These are phyloP conservation scores for Cyberlindnera euphorbiae DNA, from an alignment of 805 yeast species.

Conservation along the genomic window DNA sequence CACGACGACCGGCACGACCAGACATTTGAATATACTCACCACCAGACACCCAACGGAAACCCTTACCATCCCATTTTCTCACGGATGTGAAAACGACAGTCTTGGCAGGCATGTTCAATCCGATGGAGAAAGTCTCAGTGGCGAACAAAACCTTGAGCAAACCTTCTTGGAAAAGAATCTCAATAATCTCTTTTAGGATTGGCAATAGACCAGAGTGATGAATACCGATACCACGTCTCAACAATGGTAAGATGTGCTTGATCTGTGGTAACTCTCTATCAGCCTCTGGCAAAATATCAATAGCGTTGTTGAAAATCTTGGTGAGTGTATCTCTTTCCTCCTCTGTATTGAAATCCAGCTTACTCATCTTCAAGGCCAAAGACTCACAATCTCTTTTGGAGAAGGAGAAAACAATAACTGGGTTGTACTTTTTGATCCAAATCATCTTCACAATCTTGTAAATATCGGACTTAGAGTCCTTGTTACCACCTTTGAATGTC, in stretches of 20 bases:
- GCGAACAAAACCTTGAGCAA: slow-evolving; percentile 91
- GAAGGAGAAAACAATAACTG: slow-evolving; percentile 97
- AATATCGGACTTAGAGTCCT: slow-evolving; percentile 75
- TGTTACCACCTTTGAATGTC: slow-evolving; percentile 81
- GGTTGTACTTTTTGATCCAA: slow-evolving; percentile 93
- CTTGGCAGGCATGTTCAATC: slow-evolving; percentile 98
- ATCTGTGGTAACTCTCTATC: slow-evolving; percentile 95
- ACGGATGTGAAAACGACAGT: slow-evolving; percentile 98
- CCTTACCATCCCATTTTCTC: slow-evolving; percentile 97
- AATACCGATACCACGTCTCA: slow-evolving; percentile 95
- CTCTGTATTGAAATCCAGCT: slow-evolving; percentile 87
- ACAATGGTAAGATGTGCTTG: slow-evolving; percentile 80
- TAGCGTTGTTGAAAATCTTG: slow-evolving; percentile 87
- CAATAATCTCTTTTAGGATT: slow-evolving; percentile 89
- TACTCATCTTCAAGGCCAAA: slow-evolving; percentile 91
- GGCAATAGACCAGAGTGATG: slow-evolving; percentile 97
- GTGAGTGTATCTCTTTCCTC: slow-evolving; percentile 91
- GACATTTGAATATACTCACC: slow-evolving; percentile 99
- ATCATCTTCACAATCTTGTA: slow-evolving; percentile 97
- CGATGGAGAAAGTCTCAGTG: slow-evolving; percentile 97
- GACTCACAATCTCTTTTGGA: slow-evolving; percentile 96
- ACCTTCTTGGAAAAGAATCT: slow-evolving; percentile 95
- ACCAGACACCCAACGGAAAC: slow-evolving; percentile 98
- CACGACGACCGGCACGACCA: slow-evolving; percentile 99
- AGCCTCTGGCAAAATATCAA: slow-evolving; percentile 78